Conservation (phyloP, 2,329 filamentous ascomycete species). For the Cladophialophora yegresii region DNA sequence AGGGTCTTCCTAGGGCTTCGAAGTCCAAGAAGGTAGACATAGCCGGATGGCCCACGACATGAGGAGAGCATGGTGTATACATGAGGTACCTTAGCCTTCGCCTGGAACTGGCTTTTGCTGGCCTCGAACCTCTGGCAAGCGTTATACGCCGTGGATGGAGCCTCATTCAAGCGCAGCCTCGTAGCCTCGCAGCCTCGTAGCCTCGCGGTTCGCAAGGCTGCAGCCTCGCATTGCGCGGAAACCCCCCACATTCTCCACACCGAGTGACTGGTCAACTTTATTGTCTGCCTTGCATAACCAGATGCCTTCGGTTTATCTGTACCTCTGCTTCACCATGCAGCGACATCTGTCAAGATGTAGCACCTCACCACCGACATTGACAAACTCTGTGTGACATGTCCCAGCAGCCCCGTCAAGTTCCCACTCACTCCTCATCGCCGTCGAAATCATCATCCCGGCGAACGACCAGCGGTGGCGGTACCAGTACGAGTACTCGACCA, state of each 20-base stretch:
- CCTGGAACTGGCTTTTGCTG: not conserved
- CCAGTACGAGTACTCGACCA: constrained; percentile 9
- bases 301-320: constrained; percentile 5
- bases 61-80: not conserved
- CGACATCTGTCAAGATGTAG: constrained; percentile 18
- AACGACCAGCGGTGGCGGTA: constrained; percentile 17
- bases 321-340: constrained; percentile 1
- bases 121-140: not conserved
- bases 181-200: not conserved
- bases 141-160: not conserved
- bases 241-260: constrained; percentile 7
- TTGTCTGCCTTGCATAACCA: constrained; percentile 14
- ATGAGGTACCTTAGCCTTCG: not conserved
- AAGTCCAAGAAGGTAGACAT: not conserved
- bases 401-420: constrained; percentile 30
- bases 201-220: too few relatives aligned
- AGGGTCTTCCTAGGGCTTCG: not conserved
- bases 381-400: constrained; percentile 26
- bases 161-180: not conserved
- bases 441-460: constrained; percentile 35
- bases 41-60: not conserved
- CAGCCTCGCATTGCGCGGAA: too few relatives aligned
- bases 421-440: constrained; percentile 33
- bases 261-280: constrained; percentile 7
- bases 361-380: constrained; percentile 3